phyloP scores from a whole-genome alignment of 2,329 filamentous ascomycete species.

The Alternaria sp. region DNA sequence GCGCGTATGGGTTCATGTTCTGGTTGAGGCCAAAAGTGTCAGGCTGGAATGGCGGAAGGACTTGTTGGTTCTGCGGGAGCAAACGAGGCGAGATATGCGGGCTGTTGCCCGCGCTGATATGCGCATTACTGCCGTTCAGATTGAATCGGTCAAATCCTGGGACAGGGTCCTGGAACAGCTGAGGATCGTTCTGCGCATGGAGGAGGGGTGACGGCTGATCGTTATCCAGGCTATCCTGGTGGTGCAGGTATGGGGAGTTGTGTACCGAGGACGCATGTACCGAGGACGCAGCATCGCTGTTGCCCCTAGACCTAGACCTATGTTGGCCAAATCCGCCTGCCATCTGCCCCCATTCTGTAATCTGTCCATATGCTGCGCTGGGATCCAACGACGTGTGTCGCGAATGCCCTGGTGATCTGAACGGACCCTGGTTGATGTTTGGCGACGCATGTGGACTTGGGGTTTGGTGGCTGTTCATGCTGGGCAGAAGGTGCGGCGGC shows the following conservation, averaged over 20 bases:
- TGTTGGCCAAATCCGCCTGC: slow-evolving; percentile 76
- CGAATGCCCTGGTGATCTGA: slow-evolving; percentile 65
- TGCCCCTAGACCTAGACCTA: slow-evolving; percentile 67
- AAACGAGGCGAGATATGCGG: slow-evolving; percentile 74
- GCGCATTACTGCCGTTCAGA: slow-evolving; percentile 60
- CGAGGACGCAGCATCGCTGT: slow-evolving; percentile 82
- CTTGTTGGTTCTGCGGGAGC: slow-evolving; percentile 74
- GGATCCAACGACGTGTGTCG: slow-evolving; percentile 69
- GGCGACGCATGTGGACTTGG: slow-evolving; percentile 64
- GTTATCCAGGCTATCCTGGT: slow-evolving; percentile 81
- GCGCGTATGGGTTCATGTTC: slow-evolving; percentile 58
- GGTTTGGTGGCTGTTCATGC: slow-evolving; percentile 61
- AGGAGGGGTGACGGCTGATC: slow-evolving; percentile 83
- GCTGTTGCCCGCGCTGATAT: slow-evolving; percentile 72
- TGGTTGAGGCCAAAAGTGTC: slow-evolving; percentile 59
- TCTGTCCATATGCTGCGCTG: slow-evolving; percentile 66
- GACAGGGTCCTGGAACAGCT: slow-evolving; percentile 76
- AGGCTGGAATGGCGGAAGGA: slow-evolving; percentile 60
- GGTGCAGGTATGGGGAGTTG: slow-evolving; percentile 81
- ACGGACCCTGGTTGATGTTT: slow-evolving; percentile 61
- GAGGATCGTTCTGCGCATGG: slow-evolving; percentile 72
- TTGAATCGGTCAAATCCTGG: slow-evolving; percentile 82
- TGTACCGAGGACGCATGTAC: slow-evolving; percentile 82
- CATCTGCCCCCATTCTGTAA: slow-evolving; percentile 68
- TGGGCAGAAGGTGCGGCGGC: slow-evolving; percentile 66